Evolutionary conservation across 163 green algal genomes (phyloP), one percentile per base, ranked within the genome.

Genomic region (Scenedesmus sp.): DNA sequence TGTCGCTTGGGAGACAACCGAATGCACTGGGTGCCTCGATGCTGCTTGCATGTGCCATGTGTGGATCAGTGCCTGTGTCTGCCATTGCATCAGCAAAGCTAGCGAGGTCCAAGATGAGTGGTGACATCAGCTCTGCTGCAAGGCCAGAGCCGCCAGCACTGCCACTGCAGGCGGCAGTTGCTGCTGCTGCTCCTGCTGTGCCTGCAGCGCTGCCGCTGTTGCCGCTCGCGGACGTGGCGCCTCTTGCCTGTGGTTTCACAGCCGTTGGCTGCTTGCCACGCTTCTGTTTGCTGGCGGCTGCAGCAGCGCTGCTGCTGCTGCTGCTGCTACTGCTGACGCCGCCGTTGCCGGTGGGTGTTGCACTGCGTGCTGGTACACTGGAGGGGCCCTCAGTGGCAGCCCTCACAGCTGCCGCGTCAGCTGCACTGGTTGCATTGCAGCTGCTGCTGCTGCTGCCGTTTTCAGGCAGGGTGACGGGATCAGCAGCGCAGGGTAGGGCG

Each of bases 211-310:
- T 81, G 66, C 60, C 81, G 84, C n/a, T 89, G 84, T 12, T 23
- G 84, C 60, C 59, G n/a, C 59, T 60, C 34, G 84, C 46, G 7
- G 15, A 56, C 23, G 60, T 6, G 23, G n/a, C 4, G 26, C 60
- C 3, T 60, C 54, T 26, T 79, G 26, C 3, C 8, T 60, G 64
- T 83, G 85, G 46, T 15, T 56, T 64, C n/a, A 34, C 46, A 34
- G 85, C 4, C 4, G 34, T 12, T 64, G 83, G 85, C 26, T 82
- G 62, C 85, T 90, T 82, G 16, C 46, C 57, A 13, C 66, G 85
- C 85, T 90, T 82, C 16, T 67, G 64, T 57, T 82, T 82, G 62
- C 85, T 59, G 46, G 46, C 46, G 55, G 15, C n/a, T 81, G 82
- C 54, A 56, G 54, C 54, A 57, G 46, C 15, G 81, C 10, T 64